These are phyloP conservation scores for Exidia glandulosa DNA, from an alignment of 768 basidiomycete genomes.

Conservation along the genomic window DNA sequence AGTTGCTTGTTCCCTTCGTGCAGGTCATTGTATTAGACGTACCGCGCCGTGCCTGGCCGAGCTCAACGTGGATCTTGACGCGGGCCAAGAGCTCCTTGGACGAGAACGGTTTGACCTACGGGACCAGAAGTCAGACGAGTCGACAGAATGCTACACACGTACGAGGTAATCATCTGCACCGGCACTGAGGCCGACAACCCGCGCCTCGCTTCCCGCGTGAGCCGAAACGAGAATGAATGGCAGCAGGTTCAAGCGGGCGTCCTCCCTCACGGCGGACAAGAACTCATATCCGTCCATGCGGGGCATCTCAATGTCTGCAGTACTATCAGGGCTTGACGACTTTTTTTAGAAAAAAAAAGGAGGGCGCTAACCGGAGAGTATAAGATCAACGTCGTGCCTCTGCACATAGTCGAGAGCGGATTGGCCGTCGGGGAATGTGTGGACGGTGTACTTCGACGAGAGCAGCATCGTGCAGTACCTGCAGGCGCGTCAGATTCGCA, in stretches of 20 bases:
- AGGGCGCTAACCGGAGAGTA: not conserved
- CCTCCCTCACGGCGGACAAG: not conserved
- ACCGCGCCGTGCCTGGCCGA: not conserved
- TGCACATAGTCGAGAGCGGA: not conserved
- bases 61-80: not conserved
- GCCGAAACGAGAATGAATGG: not conserved
- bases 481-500: not conserved
- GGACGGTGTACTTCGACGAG: not conserved
- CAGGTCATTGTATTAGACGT: too few species aligned
- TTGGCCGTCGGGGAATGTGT: not conserved
- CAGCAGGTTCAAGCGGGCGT: not conserved
- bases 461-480: not conserved
- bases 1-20: too few species aligned
- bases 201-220: not conserved
- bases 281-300: not conserved
- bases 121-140: not conserved
- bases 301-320: not conserved
- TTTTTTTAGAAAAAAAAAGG: not conserved
- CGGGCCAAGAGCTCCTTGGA: not conserved
- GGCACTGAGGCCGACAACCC: not conserved
- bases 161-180: not conserved
- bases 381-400: not conserved
- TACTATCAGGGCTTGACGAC: not conserved
- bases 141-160: not conserved
- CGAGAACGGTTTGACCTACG: not conserved